Base-by-base conservation (phyloP, 441 rosid genomes). In the California macrophylla region DNA sequence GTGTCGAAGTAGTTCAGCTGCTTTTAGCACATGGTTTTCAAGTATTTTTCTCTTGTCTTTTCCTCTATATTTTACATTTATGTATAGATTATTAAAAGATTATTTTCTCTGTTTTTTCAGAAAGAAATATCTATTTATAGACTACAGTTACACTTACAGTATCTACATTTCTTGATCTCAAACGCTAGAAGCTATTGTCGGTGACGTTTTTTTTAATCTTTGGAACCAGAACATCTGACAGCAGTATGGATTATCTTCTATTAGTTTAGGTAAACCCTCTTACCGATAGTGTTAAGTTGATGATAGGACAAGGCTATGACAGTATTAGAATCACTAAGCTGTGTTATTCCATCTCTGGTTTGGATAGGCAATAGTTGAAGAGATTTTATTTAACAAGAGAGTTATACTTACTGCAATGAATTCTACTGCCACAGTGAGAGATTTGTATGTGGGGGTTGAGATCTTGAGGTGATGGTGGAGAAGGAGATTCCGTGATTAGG, bases 21-120 rank as follows among this genome's bases (percentile, higher is more conserved):
- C 97, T 93, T 72, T 62, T 91, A 42, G 88, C 93, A 23, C 96
- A 91, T 77, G 94, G 83, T 72, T 90, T 93, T 75, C 81, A 83
- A 84, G 98, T 90, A 83, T 69, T 68, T 6, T 71, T 66, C 66
- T 66, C 68, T 2, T 60, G 66, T 50, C 45, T 52, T 38, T 6
- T 16, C 47, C 66, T 30, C 3, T 6, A 32, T 20, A 6, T 25
- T 26, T 16, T 4, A 5, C 15, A 3, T 1, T n/a, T 47, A 20
- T 63, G 40, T 0, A 23, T 40, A 4, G n/a, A 12, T 25, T 2
- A 60, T 21, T 7, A 21, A 64, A 23, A 45, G 7, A 28, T 4
- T 64, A 16, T 10, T 18, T 66, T 20, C 40, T 10, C 18, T 25
- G 6, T 30, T 50, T 28, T 47, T 12, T 15, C n/a, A 42, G 4